phyloP scores from a whole-genome alignment of 768 basidiomycete genomes.

The Phaeotremella skinneri region DNA sequence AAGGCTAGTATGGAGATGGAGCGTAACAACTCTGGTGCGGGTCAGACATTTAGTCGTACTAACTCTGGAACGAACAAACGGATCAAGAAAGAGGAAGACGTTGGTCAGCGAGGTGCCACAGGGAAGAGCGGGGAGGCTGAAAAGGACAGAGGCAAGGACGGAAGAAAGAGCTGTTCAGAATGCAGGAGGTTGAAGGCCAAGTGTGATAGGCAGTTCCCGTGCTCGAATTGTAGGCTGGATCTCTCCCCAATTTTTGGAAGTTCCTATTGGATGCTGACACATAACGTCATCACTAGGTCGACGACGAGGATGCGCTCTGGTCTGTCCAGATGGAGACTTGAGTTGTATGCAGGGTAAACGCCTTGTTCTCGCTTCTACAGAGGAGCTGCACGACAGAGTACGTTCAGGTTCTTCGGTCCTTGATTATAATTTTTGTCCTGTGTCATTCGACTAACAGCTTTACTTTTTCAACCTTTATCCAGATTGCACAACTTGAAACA shows the following conservation, averaged over 20 bases:
- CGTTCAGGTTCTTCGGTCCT: background rate
- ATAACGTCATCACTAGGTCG: slow-evolving; percentile 21
- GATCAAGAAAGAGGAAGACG: slow-evolving; percentile 16
- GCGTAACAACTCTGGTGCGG: background rate
- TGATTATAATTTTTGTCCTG: background rate
- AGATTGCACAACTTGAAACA: slow-evolving; percentile 43
- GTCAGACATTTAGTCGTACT: too few relatives aligned
- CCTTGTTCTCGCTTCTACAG: slow-evolving; percentile 44
- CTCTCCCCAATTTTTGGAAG: background rate
- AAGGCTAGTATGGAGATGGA: slow-evolving; percentile 1
- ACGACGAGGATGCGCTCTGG: slow-evolving; percentile 40
- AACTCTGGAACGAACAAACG: background rate
- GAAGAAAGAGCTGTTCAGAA: slow-evolving; percentile 46
- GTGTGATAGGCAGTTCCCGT: slow-evolving; percentile 45
- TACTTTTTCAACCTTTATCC: background rate
- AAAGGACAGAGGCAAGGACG: slow-evolving; percentile 18
- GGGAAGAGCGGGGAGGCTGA: slow-evolving; percentile 2
- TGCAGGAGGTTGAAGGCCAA: slow-evolving; percentile 44
- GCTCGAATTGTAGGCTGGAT: slow-evolving; percentile 41
- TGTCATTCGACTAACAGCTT: too few relatives aligned
- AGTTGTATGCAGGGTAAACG: slow-evolving; percentile 48
- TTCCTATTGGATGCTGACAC: slow-evolving; percentile 3
- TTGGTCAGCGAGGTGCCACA: background rate
- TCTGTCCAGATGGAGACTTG: slow-evolving; percentile 44
- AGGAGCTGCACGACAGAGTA: slow-evolving; percentile 40